A percentile compares a stretch with the other conserved stretches of the same genome.
These are phyloP conservation scores for Sphagnurus paluster DNA, from an alignment of 1,284 basidiomycete species.

Conservation along the genomic window DNA sequence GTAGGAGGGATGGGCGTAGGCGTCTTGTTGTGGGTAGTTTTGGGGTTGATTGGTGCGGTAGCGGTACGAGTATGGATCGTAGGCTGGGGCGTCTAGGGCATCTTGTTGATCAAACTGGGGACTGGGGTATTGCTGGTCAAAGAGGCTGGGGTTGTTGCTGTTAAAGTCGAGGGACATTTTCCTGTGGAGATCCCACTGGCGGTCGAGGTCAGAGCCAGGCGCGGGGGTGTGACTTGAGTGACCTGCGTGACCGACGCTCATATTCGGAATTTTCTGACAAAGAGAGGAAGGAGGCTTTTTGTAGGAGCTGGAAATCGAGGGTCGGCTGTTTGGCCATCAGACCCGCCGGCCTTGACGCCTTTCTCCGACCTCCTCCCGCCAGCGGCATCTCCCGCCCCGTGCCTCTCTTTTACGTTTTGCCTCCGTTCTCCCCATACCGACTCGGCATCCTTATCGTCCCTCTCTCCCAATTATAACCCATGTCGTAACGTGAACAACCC, in stretches of 20 bases:
- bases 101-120: slow-evolving; percentile 34
- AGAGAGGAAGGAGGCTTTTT: too few species aligned
- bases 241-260: slow-evolving; percentile 23
- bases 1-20: slow-evolving; percentile 61
- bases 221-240: slow-evolving; percentile 22
- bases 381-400: too few species aligned
- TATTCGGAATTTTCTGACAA: slow-evolving; percentile 32
- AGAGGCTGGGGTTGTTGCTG: slow-evolving; percentile 59
- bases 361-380: too few species aligned
- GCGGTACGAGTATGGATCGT: slow-evolving; percentile 52
- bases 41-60: slow-evolving; percentile 62
- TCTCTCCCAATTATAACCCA: too few species aligned
- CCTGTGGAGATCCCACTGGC: slow-evolving; percentile 39
- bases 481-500: too few species aligned
- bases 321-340: too few species aligned
- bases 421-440: too few species aligned
- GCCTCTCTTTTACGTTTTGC: too few species aligned
- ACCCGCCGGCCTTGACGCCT: too few species aligned
- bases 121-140: slow-evolving; percentile 34
- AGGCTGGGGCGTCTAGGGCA: slow-evolving; percentile 41
- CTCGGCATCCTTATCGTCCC: too few species aligned
- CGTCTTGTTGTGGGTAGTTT: too few species aligned
- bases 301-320: too few species aligned
- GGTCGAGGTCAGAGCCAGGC: slow-evolving; percentile 31
- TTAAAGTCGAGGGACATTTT: slow-evolving; percentile 63